Evolutionary conservation across 2,329 filamentous ascomycete genomes (phyloP).

Genomic region (Botrytis galanthina): DNA sequence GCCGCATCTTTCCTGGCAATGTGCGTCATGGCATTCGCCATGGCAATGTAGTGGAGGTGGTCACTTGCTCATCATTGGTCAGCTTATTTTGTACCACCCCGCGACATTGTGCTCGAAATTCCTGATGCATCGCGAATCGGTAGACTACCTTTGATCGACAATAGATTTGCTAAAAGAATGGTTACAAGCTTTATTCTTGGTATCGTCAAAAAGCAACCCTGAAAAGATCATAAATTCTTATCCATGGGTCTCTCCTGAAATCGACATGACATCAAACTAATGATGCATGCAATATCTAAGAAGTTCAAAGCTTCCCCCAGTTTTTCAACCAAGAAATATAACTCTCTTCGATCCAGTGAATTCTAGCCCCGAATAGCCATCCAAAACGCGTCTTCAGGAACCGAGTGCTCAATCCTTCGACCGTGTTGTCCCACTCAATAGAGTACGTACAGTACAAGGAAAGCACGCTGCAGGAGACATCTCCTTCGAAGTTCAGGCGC

Average conservation of each 20-base stretch:
- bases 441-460: neutral
- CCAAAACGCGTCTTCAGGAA: neutral
- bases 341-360: neutral
- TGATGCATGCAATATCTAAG: neutral
- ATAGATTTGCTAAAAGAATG: neutral
- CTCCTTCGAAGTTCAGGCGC: neutral
- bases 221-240: neutral
- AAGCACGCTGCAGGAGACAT: neutral
- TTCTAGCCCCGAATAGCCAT: neutral
- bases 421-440: neutral
- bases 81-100: neutral
- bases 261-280: constrained; percentile 18
- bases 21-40: constrained; percentile 15
- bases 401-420: neutral
- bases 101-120: neutral
- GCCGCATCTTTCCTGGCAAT: constrained; percentile 6
- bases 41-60: neutral
- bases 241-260: neutral
- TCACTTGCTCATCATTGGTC: neutral
- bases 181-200: neutral
- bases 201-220: neutral
- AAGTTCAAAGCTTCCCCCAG: neutral
- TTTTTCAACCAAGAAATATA: neutral
- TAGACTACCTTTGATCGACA: neutral
- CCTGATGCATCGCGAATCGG: neutral